phyloP scores from a whole-genome alignment of 2,329 filamentous ascomycete species.

The Beauveria scarabaeidicola region DNA sequence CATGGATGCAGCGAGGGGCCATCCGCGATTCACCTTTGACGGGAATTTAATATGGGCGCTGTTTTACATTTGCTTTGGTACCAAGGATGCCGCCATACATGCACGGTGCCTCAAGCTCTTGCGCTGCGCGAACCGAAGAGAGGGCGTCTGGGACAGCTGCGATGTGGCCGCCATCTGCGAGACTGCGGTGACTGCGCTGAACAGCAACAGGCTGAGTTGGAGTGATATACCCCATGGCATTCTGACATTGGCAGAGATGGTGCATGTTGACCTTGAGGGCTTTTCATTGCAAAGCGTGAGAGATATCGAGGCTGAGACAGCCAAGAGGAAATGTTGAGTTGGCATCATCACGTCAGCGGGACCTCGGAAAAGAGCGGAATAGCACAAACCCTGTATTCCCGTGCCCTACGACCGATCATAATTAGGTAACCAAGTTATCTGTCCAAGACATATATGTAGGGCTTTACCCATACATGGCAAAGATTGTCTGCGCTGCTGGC shows the following conservation, averaged over 20 bases:
- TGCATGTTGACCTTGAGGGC: neutral
- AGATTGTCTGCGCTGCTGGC: too few species aligned
- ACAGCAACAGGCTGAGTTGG: neutral
- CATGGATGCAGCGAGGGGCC: neutral
- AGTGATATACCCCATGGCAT: neutral
- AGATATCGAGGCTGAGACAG: neutral
- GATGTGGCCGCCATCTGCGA: slow-evolving; percentile 14
- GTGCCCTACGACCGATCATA: too few species aligned
- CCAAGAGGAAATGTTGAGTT: neutral
- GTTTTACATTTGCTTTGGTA: neutral
- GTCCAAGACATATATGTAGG: too few species aligned
- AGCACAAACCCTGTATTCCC: too few species aligned
- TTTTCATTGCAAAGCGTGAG: neutral
- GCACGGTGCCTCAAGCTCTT: slow-evolving; percentile 11
- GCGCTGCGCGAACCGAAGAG: slow-evolving; percentile 12
- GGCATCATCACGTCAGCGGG: too few species aligned
- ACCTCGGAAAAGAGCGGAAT: too few species aligned
- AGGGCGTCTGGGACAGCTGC: slow-evolving; percentile 19
- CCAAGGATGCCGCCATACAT: slow-evolving; percentile 1
- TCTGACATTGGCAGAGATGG: neutral
- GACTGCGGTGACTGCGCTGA: neutral
- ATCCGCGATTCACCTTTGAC: neutral
- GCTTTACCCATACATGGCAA: too few species aligned
- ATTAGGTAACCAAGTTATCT: too few species aligned
- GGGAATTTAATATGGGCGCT: neutral